Conservation (phyloP, 169 alveolate genomes). For the Neospora caninum region DNA sequence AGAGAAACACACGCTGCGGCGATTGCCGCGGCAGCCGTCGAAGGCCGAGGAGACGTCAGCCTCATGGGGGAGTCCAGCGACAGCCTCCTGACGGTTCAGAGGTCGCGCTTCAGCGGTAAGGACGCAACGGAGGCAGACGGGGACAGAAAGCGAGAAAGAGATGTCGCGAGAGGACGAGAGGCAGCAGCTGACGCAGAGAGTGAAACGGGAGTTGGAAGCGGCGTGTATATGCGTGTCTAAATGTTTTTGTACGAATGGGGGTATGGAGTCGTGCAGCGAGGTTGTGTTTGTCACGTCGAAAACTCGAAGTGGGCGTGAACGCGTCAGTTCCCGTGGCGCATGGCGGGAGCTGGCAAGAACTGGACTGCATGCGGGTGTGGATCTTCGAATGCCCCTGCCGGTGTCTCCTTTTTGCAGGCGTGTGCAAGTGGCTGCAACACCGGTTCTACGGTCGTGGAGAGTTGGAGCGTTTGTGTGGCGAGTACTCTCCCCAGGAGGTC, state of each 20-base stretch:
- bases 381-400: too few species aligned
- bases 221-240: too few species aligned
- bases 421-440: slow-evolving; percentile 47
- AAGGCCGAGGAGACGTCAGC: background rate
- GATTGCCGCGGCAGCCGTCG: slow-evolving; percentile 32
- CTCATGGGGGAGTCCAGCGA: background rate
- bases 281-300: too few species aligned
- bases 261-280: too few species aligned
- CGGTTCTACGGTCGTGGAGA: slow-evolving; percentile 45
- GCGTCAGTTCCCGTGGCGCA: too few species aligned
- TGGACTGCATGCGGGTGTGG: too few species aligned
- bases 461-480: slow-evolving; percentile 32
- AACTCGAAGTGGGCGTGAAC: too few species aligned
- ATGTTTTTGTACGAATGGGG: too few species aligned
- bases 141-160: background rate
- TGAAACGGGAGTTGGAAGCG: too few species aligned
- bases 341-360: too few species aligned
- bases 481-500: slow-evolving; percentile 22
- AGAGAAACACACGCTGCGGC: slow-evolving; percentile 22
- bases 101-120: slow-evolving; percentile 46
- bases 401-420: background rate
- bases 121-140: background rate
- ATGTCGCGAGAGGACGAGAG: too few species aligned
- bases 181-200: too few species aligned
- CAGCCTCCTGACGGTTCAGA: background rate